phyloP scores from a whole-genome alignment of 2,329 filamentous ascomycete genomes.

The Aspergillus sp. region DNA sequence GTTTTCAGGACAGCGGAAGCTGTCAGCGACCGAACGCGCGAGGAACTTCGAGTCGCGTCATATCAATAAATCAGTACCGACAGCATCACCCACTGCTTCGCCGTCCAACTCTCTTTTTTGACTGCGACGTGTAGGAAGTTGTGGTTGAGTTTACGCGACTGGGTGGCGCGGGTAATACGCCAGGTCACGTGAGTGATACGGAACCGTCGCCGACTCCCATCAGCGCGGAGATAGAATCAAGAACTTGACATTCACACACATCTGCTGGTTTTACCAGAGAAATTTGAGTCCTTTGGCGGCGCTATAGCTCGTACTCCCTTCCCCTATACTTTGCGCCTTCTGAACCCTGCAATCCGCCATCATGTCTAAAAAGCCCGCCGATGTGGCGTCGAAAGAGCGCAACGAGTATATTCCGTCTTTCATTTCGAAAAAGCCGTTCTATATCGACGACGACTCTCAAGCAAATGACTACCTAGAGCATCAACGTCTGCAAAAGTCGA shows the following conservation, averaged over 20 bases:
- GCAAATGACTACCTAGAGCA: constrained; percentile 91
- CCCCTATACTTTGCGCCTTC: neutral
- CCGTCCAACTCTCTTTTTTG: neutral
- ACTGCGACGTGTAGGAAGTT: constrained; percentile 6
- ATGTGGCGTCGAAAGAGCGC: constrained; percentile 72
- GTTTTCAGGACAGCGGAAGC: constrained; percentile 21
- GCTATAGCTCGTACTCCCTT: constrained; percentile 5
- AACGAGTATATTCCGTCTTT: constrained; percentile 99
- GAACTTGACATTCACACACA: neutral
- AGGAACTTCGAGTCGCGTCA: constrained; percentile 6
- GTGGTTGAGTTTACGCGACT: constrained; percentile 17
- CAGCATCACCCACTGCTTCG: constrained; percentile 3
- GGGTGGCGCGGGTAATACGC: constrained; percentile 29
- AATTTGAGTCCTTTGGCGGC: neutral
- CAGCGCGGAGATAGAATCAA: neutral
- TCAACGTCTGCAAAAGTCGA: constrained; percentile 77
- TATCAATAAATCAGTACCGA: constrained; percentile 6
- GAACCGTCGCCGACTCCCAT: constrained; percentile 9
- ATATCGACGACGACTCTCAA: constrained; percentile 75
- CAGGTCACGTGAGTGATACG: constrained; percentile 30
- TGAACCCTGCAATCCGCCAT: neutral
- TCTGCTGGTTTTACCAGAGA: neutral
- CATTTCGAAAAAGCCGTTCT: constrained; percentile 98
- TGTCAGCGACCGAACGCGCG: constrained; percentile 29
- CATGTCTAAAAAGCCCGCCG: constrained; percentile 52